Percentiles rank a stretch among this genome's conserved stretches.
Evolutionary conservation across 2,329 filamentous ascomycete genomes (phyloP).

Genomic region (Sordariomycetes sp.): DNA sequence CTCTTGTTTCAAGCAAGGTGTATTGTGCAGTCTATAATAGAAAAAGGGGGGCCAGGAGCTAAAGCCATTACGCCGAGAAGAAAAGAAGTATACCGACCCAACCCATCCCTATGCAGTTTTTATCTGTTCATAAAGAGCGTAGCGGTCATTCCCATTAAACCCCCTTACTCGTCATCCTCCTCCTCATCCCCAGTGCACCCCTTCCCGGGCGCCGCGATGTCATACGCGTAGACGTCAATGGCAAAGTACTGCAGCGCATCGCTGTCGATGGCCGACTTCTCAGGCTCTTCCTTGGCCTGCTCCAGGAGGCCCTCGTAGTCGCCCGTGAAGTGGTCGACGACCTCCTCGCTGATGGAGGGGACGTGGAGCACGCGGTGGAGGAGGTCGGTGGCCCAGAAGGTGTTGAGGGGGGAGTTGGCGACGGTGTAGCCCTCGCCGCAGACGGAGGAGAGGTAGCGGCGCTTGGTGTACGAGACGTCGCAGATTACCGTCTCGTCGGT

Average conservation of each 20-base stretch:
- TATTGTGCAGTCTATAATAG: too few species aligned
- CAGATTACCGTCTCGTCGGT: constrained; percentile 59
- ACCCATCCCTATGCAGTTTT: too few species aligned
- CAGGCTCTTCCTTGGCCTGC: constrained; percentile 32
- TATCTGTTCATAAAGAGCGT: too few species aligned
- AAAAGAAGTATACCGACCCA: too few species aligned
- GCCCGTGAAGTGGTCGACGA: constrained; percentile 50
- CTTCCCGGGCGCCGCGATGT: constrained; percentile 47
- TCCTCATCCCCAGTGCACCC: constrained; percentile 39
- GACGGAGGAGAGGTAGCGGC: constrained; percentile 42
- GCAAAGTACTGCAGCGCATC: constrained; percentile 57
- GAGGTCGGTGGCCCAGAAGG: constrained; percentile 54
- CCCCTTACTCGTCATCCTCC: neutral
- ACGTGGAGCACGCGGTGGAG: constrained; percentile 55
- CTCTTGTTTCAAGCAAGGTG: too few species aligned
- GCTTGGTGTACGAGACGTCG: constrained; percentile 42
- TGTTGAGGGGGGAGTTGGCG: constrained; percentile 37
- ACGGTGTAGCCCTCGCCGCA: constrained; percentile 53
- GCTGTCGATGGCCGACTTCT: constrained; percentile 39
- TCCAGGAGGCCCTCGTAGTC: constrained; percentile 39
- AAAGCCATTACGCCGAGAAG: too few species aligned
- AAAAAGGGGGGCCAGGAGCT: too few species aligned
- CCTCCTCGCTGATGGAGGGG: constrained; percentile 41
- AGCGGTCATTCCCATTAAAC: too few species aligned
- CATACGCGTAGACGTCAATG: constrained; percentile 51